Base-by-base conservation (phyloP, 176 grass and related monocot genomes). In the maize (Zea mays) region DNA sequence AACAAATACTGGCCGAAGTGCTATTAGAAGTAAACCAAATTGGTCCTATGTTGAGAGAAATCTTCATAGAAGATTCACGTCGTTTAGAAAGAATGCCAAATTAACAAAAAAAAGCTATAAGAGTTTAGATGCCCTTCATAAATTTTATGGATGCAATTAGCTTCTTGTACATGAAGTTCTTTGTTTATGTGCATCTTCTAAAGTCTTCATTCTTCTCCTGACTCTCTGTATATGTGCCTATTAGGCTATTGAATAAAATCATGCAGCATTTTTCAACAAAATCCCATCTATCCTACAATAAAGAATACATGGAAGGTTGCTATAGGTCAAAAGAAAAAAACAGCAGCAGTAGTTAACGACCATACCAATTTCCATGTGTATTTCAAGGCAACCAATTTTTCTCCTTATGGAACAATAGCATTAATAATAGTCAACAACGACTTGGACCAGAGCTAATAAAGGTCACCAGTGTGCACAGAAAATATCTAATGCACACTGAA, bases 41-140 rank as follows among this genome's bases (percentile, higher is more conserved):
- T 47, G 10, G 5, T 65, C 20, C 33, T 46, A 65, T 56, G 37
- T 44, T 55, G 58, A 42, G 17, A 4, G 19, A 74, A 66, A 42
- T 34, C 42, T 77, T 63, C 64, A 50, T 19, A 76, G 14, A 55
- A 36, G 15, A 72, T 57, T 57, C 44, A 35, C 15, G 37, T 62
- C 34, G 51, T 74, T 80, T 33, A 37, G 38, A 64, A 6, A 62
- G 51, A 62, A 43, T 6, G 56, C 8, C 5, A 85, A 67, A 51
- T 49, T 49, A 20, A 67, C 27, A 45, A 21, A 7, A 8, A 61
- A 5, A 62, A 13, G 21, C 13, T 46, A 10, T 46, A 34, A 46
- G 8, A 33, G 40, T 61, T 45, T 61, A 48, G 7, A 17, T 46
- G 41, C 27, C 56, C 58, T 48, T 17, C 12, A 44, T 50, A 14